Percentiles rank a stretch among this genome's conserved stretches.
Conservation (phyloP, 2,329 filamentous ascomycete genomes). For the Drechslerella coelobrocha region DNA sequence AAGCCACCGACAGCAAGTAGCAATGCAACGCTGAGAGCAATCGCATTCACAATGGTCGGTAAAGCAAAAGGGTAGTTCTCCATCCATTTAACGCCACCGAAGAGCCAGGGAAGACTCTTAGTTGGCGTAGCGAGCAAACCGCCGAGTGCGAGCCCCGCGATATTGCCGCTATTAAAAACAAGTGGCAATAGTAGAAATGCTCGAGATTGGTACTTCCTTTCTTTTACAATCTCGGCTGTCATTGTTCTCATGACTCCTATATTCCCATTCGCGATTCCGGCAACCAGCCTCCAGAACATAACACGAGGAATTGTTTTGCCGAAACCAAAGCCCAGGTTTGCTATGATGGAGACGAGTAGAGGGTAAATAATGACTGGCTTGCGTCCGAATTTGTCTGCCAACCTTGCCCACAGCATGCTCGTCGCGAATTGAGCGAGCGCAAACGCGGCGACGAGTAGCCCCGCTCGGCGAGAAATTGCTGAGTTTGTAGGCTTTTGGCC, state of each 20-base stretch:
- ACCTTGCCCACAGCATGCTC: constrained; percentile 79
- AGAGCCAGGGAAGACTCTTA: constrained; percentile 59
- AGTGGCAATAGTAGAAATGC: constrained; percentile 64
- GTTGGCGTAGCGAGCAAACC: constrained; percentile 62
- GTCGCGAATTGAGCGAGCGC: constrained; percentile 83
- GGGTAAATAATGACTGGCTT: constrained; percentile 82
- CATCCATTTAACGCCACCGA: constrained; percentile 61
- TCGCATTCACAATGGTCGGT: constrained; percentile 65
- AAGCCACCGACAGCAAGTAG: constrained; percentile 35
- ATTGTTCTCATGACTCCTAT: constrained; percentile 77
- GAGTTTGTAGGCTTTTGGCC: constrained; percentile 62
- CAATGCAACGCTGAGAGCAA: constrained; percentile 23
- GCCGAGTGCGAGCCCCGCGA: constrained; percentile 65
- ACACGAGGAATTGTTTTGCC: constrained; percentile 69
- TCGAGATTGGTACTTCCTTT: constrained; percentile 68
- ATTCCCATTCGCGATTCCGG: constrained; percentile 74
- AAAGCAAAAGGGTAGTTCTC: constrained; percentile 64
- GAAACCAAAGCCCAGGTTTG: constrained; percentile 74
- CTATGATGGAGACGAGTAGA: constrained; percentile 71
- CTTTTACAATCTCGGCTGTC: constrained; percentile 74
- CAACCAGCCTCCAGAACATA: constrained; percentile 70
- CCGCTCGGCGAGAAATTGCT: constrained; percentile 77
- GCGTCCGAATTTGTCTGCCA: constrained; percentile 71
- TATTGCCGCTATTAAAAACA: constrained; percentile 72
- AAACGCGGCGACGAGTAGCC: constrained; percentile 80